phyloP scores from a whole-genome alignment of 2,329 filamentous ascomycete species.

The Fusarium poae region DNA sequence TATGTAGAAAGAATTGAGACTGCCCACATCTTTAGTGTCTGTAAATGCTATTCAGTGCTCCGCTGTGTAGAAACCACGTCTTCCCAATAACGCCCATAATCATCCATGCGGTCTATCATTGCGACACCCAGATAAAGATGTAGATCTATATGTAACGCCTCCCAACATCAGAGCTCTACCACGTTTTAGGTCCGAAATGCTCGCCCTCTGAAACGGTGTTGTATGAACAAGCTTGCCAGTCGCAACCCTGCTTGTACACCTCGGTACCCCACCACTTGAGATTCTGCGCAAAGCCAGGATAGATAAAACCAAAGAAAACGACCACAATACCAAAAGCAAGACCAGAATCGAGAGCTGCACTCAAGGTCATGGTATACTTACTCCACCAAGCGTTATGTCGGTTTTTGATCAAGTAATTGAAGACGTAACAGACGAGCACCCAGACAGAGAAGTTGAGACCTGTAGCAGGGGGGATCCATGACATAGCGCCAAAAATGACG shows the following conservation, averaged over 20 bases:
- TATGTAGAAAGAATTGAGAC: not conserved
- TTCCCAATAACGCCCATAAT: constrained; percentile 13
- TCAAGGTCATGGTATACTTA: constrained; percentile 92
- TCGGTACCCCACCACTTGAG: constrained; percentile 93
- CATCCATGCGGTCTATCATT: constrained; percentile 40
- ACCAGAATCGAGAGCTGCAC: constrained; percentile 84
- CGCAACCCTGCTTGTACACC: constrained; percentile 85
- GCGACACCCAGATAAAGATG: not conserved
- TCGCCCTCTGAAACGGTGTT: constrained; percentile 71
- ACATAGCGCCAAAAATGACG: constrained; percentile 83
- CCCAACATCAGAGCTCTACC: constrained; percentile 57
- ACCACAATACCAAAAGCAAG: constrained; percentile 85
- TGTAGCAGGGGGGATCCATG: constrained; percentile 88
- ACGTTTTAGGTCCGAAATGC: constrained; percentile 74
- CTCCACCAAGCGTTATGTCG: constrained; percentile 84
- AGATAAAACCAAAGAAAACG: constrained; percentile 89
- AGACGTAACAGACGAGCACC: constrained; percentile 86
- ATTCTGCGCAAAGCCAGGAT: constrained; percentile 77
- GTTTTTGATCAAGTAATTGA: constrained; percentile 81
- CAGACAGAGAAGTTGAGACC: constrained; percentile 91
- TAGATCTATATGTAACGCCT: constrained; percentile 42
- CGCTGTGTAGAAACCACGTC: constrained; percentile 13
- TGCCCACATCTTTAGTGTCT: not conserved
- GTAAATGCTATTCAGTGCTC: constrained; percentile 3
- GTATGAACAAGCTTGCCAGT: constrained; percentile 85